These are phyloP conservation scores for Puccinia brachypodii DNA, from an alignment of 1,284 basidiomycete genomes.

Conservation along the genomic window DNA sequence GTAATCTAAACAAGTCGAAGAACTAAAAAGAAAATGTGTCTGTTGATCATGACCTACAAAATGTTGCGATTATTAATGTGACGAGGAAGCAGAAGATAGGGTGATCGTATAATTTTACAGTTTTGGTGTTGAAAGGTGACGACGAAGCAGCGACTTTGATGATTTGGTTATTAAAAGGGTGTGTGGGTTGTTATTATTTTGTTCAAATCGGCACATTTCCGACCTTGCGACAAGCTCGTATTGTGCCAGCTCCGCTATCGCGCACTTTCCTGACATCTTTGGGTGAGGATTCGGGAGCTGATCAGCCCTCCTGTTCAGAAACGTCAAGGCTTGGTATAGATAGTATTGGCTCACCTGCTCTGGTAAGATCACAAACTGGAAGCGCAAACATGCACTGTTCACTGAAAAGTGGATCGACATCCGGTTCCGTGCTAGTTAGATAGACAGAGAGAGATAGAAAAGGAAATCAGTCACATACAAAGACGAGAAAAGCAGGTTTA, in stretches of 20 bases:
- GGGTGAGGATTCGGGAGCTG: neutral
- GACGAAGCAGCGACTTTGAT: neutral
- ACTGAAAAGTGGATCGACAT: slow-evolving; percentile 29
- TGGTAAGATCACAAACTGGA: slow-evolving; percentile 46
- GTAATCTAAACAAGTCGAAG: neutral
- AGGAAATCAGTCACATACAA: neutral
- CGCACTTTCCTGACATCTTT: slow-evolving; percentile 29
- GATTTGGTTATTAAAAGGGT: neutral
- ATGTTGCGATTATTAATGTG: neutral
- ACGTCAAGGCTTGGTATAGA: neutral
- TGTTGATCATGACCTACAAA: neutral
- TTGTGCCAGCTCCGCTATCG: slow-evolving; percentile 35
- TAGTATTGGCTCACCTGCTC: slow-evolving; percentile 16
- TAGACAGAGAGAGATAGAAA: neutral
- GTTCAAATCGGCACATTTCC: slow-evolving; percentile 37
- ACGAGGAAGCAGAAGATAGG: neutral
- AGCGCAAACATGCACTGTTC: slow-evolving; percentile 44
- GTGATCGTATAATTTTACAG: neutral
- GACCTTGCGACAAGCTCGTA: slow-evolving; percentile 33
- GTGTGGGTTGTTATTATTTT: no score
- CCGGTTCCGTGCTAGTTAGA: slow-evolving; percentile 26
- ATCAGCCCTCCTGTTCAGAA: neutral
- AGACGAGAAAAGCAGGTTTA: no score
- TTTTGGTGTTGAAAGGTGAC: neutral
- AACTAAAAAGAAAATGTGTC: neutral